Evolutionary conservation across 768 basidiomycete species (phyloP).

Genomic region (Russula dissimulans): DNA sequence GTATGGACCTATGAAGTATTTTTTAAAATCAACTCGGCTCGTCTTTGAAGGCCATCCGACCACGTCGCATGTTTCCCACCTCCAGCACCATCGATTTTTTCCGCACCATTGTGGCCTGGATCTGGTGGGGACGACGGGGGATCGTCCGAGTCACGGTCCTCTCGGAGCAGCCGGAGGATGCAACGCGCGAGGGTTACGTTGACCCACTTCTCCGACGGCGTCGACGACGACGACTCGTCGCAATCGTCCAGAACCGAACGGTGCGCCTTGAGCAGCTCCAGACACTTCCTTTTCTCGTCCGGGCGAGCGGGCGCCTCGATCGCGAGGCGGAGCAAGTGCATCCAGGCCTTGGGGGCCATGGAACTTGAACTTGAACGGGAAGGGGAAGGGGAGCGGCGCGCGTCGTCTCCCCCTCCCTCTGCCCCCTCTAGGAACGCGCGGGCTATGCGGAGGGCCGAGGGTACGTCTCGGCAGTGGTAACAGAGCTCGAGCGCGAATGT

Average conservation of each 20-base stretch:
- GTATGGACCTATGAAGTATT: too few species aligned
- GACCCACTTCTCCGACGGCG: constrained; percentile 6
- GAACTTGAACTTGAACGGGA: too few species aligned
- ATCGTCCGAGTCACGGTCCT: background rate
- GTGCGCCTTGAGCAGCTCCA: constrained; percentile 9
- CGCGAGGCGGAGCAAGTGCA: constrained; percentile 8
- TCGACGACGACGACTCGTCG: background rate
- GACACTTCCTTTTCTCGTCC: background rate
- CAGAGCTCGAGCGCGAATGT: constrained; percentile 7
- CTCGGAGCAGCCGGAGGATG: background rate
- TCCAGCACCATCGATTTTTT: too few species aligned
- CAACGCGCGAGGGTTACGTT: constrained; percentile 1
- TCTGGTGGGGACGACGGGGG: background rate
- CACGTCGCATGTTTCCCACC: background rate
- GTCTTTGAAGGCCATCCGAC: background rate
- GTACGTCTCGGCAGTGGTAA: background rate
- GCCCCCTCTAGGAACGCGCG: background rate
- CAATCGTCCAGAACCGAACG: background rate
- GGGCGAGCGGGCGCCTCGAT: background rate
- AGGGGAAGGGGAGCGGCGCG: too few species aligned
- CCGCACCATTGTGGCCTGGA: background rate
- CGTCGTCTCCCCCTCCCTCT: too few species aligned
- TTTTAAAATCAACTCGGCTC: constrained; percentile 1
- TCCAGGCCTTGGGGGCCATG: background rate
- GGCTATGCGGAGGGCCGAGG: background rate